Conservation (phyloP, 345 rosid genomes). For the Ailanthus altissimus region DNA sequence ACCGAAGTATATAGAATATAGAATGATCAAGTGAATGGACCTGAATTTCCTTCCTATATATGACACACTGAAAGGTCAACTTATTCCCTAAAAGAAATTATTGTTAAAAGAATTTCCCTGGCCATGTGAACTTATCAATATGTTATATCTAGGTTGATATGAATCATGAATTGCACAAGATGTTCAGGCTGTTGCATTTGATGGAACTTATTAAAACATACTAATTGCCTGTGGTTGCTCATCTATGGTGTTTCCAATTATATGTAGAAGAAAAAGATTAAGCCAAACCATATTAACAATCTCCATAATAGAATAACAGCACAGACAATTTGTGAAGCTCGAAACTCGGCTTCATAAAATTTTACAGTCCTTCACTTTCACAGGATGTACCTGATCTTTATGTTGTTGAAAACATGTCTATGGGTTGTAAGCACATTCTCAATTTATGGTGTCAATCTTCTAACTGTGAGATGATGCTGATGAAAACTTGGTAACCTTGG, state of each 20-base stretch:
- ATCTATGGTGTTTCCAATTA: not conserved
- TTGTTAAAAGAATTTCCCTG: no score
- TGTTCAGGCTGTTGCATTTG: no score
- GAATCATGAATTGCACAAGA: no score
- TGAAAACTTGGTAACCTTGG: slow-evolving; percentile 80
- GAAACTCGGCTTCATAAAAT: not conserved
- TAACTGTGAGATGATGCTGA: slow-evolving; percentile 69
- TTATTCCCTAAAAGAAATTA: no score
- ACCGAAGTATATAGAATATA: no score
- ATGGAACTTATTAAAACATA: no score
- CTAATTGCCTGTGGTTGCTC: not conserved
- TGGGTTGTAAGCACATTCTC: not conserved
- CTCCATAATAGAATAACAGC: not conserved
- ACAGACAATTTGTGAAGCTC: not conserved
- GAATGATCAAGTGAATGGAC: no score
- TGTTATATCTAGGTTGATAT: no score
- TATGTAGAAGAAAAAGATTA: no score
- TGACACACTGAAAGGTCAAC: no score
- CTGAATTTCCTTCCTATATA: no score
- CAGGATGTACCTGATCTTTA: not conserved
- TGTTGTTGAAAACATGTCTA: not conserved
- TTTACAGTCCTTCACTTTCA: not conserved
- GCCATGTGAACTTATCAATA: no score
- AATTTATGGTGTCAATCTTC: slow-evolving; percentile 45
- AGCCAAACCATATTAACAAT: not conserved